phyloP scores from a whole-genome alignment of 768 basidiomycete species.

The Agaricus sinodeliciosus region DNA sequence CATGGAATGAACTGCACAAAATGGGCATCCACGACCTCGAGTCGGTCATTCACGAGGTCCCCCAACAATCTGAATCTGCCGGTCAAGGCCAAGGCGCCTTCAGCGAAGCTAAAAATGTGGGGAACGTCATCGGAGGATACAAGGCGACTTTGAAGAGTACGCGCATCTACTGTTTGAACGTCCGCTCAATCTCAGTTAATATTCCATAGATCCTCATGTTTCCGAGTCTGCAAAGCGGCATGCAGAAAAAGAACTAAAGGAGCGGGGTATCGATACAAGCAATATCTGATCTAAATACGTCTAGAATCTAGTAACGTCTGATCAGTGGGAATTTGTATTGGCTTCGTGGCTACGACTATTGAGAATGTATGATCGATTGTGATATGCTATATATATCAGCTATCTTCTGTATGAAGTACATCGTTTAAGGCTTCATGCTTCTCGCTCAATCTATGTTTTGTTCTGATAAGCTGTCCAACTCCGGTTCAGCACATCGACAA shows the following conservation, averaged over 20 bases:
- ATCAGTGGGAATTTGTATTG: too few relatives aligned
- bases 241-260: conserved; percentile 15
- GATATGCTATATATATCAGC: too few relatives aligned
- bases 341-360: too few relatives aligned
- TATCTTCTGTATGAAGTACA: too few relatives aligned
- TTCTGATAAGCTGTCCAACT: too few relatives aligned
- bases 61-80: neutral
- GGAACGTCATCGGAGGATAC: conserved; percentile 15
- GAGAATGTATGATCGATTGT: too few relatives aligned
- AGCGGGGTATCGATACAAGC: conserved; percentile 8
- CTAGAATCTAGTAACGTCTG: too few relatives aligned
- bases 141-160: conserved; percentile 20
- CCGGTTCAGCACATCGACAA: too few relatives aligned
- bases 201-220: conserved; percentile 15
- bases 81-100: conserved; percentile 9
- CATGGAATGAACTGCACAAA: conserved; percentile 30
- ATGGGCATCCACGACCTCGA: conserved; percentile 11
- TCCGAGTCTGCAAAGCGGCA: conserved; percentile 18
- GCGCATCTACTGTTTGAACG: neutral
- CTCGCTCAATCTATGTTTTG: too few relatives aligned
- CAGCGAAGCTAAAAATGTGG: conserved; percentile 6
- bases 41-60: neutral
- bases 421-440: too few relatives aligned
- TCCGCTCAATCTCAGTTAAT: neutral
- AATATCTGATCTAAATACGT: too few relatives aligned